Base-by-base conservation (phyloP, 2,329 filamentous ascomycete genomes). In the Shiraia sp. region DNA sequence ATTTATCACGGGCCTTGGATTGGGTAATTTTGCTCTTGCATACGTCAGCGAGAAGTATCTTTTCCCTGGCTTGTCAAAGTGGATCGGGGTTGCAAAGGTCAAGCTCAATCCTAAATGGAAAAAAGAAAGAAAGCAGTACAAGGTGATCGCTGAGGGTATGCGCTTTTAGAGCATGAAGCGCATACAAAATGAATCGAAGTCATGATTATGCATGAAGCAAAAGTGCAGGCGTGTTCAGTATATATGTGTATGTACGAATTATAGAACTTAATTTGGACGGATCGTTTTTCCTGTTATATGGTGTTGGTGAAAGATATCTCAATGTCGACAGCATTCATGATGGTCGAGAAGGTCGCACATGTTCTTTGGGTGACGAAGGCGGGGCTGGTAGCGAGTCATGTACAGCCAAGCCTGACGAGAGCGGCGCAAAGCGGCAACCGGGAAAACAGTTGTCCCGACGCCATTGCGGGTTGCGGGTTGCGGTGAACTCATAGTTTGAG, bases 91-190 rank as follows among this genome's bases (percentile, higher is more conserved):
- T 22, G 53, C 79, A 12, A 86, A 83, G 61, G 71, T 79, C 36
- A 71, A 63, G 74, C 80, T 59, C 67, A 54, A 41, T 28, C 38
- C 38, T 68, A 66, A 79, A 35, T 77, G 76, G 62, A 72, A 75
- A 30, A 96, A 96, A 75, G 83, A 86, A 71, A 80, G 90, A 51
- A 96, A 96, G 71, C 77, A 85, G 72, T 96, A 96, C 66, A 97
- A 97, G 73, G 57, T 89, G 14, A 85, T 96, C 37, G 17, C 31
- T 6, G 67, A 66, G 45, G 45, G 50, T 6, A 61, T 66, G 63
- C 54, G 51, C 40, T 59, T 62, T 22, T 64, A 39, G 48, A 27
- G 15, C 15, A 13, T 15, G 31, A 27, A 10, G 23, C 16, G 32
- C 19, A 17, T 10, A 17, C 13, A 10, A 9, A 16, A 25, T 12